Conservation (phyloP, 164 flowering plant genomes). For the Nelumbo lutea region DNA sequence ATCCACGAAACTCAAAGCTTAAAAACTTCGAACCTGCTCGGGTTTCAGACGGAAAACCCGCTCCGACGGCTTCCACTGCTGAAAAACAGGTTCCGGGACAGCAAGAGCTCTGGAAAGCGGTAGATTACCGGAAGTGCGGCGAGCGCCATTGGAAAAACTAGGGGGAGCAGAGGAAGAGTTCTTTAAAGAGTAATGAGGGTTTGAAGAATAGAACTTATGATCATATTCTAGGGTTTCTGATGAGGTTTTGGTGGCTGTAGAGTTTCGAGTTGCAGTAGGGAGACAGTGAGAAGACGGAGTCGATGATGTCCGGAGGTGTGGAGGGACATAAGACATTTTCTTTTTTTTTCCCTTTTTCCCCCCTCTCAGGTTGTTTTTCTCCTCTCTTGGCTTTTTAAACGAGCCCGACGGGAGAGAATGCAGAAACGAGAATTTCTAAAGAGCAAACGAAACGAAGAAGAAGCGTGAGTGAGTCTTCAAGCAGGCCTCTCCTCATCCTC, state of each 20-base stretch:
- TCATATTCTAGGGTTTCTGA: constrained; percentile 14
- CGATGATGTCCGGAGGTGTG: constrained; percentile 29
- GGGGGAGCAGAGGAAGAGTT: constrained; percentile 8
- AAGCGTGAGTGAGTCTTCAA: too few relatives aligned
- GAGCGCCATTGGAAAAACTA: constrained; percentile 12
- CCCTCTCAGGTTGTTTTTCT: too few relatives aligned
- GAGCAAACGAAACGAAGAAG: too few relatives aligned
- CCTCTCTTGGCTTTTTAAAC: too few relatives aligned
- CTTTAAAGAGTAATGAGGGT: constrained; percentile 8
- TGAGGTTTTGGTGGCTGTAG: constrained; percentile 11
- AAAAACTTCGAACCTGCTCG: constrained; percentile 25
- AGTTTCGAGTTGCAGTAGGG: neutral
- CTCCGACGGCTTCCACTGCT: constrained; percentile 40
- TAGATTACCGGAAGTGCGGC: constrained; percentile 20
- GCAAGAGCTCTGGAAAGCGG: constrained; percentile 7
- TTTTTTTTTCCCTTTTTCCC: neutral
- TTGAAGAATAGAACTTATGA: constrained; percentile 10
- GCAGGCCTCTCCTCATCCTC: too few relatives aligned
- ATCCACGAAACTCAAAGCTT: neutral
- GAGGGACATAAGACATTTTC: constrained; percentile 42
- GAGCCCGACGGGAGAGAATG: too few relatives aligned
- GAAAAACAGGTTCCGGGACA: constrained; percentile 27
- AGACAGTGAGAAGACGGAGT: neutral
- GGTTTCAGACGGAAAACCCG: constrained; percentile 30
- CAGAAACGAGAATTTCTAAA: too few relatives aligned